Evolutionary conservation across 768 basidiomycete species (phyloP).

Genomic region (Naganishia antarctica): DNA sequence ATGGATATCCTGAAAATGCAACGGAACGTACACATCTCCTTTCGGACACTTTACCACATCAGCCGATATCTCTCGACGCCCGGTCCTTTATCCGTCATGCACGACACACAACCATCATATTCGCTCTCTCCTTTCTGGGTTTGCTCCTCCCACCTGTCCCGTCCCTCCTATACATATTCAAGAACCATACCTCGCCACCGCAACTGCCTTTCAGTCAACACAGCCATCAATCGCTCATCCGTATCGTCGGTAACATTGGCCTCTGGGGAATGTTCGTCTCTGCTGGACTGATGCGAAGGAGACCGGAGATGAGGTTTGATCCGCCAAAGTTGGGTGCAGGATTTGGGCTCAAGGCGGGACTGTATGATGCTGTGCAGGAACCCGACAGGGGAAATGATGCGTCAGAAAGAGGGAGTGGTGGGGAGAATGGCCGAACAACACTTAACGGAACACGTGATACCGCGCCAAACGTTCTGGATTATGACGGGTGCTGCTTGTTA

Average conservation of each 20-base stretch:
- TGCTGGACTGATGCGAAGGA: slow-evolving; percentile 37
- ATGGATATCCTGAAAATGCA: too few species aligned
- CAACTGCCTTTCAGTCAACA: neutral
- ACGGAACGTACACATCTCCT: slow-evolving; percentile 8
- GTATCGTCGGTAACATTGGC: slow-evolving; percentile 16
- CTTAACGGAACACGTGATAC: neutral
- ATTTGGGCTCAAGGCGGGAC: slow-evolving; percentile 35
- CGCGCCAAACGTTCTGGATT: slow-evolving; percentile 18
- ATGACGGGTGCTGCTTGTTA: slow-evolving; percentile 17
- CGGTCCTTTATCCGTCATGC: neutral
- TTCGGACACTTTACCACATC: neutral
- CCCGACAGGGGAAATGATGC: neutral
- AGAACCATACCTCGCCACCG: too few species aligned
- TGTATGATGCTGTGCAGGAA: slow-evolving; percentile 13
- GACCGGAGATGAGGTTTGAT: slow-evolving; percentile 36
- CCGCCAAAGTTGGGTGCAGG: slow-evolving; percentile 35
- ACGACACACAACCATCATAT: slow-evolving; percentile 2
- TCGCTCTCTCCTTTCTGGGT: neutral
- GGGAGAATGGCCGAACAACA: neutral
- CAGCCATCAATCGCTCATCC: neutral
- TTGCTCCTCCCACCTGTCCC: slow-evolving; percentile 25
- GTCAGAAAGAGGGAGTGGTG: neutral
- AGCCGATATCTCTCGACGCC: neutral
- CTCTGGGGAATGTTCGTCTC: slow-evolving; percentile 23
- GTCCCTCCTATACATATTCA: too few species aligned